Base-by-base conservation (phyloP, 2,329 filamentous ascomycete genomes). In the Botrytis porri region DNA sequence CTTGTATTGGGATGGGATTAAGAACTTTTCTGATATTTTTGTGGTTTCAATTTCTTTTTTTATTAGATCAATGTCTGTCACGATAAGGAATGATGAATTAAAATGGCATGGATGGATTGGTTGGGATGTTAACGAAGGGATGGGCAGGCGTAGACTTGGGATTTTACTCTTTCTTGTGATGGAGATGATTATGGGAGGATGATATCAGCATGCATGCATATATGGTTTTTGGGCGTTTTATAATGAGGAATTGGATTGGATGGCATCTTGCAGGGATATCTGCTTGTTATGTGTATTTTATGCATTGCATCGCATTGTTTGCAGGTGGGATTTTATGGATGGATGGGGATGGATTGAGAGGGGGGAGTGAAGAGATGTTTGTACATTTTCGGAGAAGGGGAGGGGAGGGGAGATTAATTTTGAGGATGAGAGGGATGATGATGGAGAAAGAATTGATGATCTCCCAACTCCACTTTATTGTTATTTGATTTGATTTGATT, bases 11-110 rank as follows among this genome's bases (percentile, higher is more conserved):
- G 32, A 66, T 59, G 70, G 70, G 41, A 37, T 35, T 54, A 72
- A 69, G 63, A 69, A 45, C 25, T 60, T 51, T 69, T 61, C 63
- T 43, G 63, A 61, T 51, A 22, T 62, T n/a, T 29, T 37, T 41
- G 41, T 72, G 6, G 9, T 63, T 69, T 72, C 32, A 4, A 32
- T 61, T 59, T 41, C 0, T 35, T 41, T 59, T 69, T 69, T 60
- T 37, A 8, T 61, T 37, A 61, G 41, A 45, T 54, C 66, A 66
- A 66, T 39, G 64, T 66, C 64, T 66, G 45, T 66, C 45, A 66
- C 64, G 64, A 66, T 66, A 39, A 41, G n/a, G 66, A 25, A 69
- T 61, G 51, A 69, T 35, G 64, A 66, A 45, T 51, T 66, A 69
- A 59, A 59, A 69, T 20, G 43, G 63, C 63, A 66, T 51, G 43